phyloP scores from a whole-genome alignment of 164 flowering plant species.

The Tinospora cordifolia region DNA sequence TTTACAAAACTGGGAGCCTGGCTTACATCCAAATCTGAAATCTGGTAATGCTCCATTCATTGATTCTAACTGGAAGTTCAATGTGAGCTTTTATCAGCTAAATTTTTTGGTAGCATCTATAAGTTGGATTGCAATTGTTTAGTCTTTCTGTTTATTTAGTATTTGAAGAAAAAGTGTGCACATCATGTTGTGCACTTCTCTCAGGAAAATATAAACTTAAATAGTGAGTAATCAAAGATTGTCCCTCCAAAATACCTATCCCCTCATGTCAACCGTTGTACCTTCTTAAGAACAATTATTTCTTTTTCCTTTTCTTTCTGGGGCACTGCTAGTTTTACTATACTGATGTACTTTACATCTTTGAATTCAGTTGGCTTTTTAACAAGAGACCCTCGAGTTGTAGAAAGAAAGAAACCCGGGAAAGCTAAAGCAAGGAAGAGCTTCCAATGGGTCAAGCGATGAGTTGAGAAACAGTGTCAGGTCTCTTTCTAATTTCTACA shows the following conservation, averaged over 20 bases:
- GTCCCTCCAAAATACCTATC: neutral
- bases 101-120: neutral
- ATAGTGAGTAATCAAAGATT: too few species aligned
- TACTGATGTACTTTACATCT: neutral
- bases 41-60: constrained; percentile 32
- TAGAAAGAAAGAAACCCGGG: constrained; percentile 98
- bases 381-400: constrained; percentile 87
- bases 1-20: constrained; percentile 92
- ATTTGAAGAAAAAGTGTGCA: neutral
- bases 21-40: constrained; percentile 68
- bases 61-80: neutral
- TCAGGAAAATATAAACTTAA: neutral
- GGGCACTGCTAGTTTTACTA: neutral
- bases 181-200: neutral
- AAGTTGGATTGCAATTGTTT: neutral
- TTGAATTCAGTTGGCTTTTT: constrained; percentile 67
- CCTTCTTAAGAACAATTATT: neutral
- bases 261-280: too few species aligned
- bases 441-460: constrained; percentile 99
- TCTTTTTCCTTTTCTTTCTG: neutral
- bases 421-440: constrained; percentile 98
- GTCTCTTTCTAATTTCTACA: neutral
- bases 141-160: neutral
- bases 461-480: constrained; percentile 14
- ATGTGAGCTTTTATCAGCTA: neutral